These are phyloP conservation scores for Parmelia sp. DNA, from an alignment of 495 filamentous ascomycete genomes.

Conservation along the genomic window DNA sequence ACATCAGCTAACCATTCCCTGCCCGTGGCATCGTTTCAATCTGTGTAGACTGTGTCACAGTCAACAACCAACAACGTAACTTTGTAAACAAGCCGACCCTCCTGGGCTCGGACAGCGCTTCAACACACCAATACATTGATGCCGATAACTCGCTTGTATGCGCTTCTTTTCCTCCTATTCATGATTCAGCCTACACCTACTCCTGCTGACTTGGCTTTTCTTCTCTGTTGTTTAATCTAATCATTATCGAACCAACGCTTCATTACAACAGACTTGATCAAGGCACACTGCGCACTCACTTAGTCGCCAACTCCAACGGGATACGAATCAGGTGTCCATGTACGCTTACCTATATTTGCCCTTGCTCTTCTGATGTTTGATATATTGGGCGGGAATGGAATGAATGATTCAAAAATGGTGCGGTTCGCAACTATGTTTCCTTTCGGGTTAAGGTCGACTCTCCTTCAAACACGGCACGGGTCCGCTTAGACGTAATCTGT, in stretches of 20 bases:
- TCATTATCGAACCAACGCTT: neutral
- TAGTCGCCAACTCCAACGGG: neutral
- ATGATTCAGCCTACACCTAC: too few relatives aligned
- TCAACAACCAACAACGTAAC: neutral
- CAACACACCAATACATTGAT: neutral
- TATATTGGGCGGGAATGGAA: too few relatives aligned
- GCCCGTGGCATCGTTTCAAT: conserved; percentile 12
- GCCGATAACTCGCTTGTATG: conserved; percentile 1
- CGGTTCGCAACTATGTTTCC: conserved; percentile 19
- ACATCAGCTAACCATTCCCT: neutral
- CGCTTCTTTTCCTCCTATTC: conserved; percentile 14
- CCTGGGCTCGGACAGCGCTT: conserved; percentile 3
- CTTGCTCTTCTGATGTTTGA: neutral
- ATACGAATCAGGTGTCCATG: neutral
- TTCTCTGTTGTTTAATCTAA: neutral
- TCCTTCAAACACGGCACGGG: conserved; percentile 23
- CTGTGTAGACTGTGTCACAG: neutral
- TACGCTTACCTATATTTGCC: neutral
- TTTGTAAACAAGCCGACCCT: neutral
- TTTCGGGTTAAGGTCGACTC: conserved; percentile 13
- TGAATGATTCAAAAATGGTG: neutral
- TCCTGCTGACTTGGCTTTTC: neutral
- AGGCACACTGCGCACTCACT: conserved; percentile 2
- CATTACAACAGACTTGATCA: neutral
- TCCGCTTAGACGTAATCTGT: conserved; percentile 21